Evolutionary conservation across 2,329 filamentous ascomycete genomes (phyloP).

Genomic region (Curvularia lunata): DNA sequence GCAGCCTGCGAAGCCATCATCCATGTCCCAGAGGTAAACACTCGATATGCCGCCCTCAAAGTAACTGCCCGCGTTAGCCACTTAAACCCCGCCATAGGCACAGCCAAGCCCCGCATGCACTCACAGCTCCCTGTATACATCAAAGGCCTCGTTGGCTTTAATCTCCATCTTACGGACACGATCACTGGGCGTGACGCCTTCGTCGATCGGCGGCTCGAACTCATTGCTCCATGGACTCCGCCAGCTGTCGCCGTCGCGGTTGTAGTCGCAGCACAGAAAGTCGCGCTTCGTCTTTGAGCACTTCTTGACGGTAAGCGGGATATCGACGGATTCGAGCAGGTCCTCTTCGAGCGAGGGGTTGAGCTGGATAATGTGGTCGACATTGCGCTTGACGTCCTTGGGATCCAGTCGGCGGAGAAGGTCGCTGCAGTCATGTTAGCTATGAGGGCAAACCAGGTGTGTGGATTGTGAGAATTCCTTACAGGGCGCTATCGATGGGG

Average conservation of each 20-base stretch:
- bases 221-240: conserved; percentile 99
- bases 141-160: conserved; percentile 92
- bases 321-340: conserved; percentile 95
- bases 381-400: conserved; percentile 86
- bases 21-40: conserved; percentile 98
- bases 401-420: conserved; percentile 97
- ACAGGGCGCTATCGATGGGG: conserved; percentile 73
- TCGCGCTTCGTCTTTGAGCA: conserved; percentile 90
- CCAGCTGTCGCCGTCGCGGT: conserved; percentile 97
- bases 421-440: conserved; percentile 66
- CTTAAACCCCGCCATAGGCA: not conserved
- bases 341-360: conserved; percentile 95
- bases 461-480: conserved; percentile 43
- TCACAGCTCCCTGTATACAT: conserved; percentile 89
- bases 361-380: conserved; percentile 85
- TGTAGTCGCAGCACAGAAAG: conserved; percentile 99
- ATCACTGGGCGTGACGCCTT: conserved; percentile 88
- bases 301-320: conserved; percentile 84
- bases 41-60: conserved; percentile 95
- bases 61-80: conserved; percentile 61
- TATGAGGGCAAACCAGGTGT: conserved; percentile 2
- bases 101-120: conserved; percentile 28
- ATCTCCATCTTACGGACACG: conserved; percentile 92
- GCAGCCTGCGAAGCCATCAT: conserved; percentile 96
- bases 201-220: conserved; percentile 87